Evolutionary conservation across 1,139 yeast species (phyloP), one percentile per base, ranked within the genome.

Genomic region (Blastobotrys buckinghamii): DNA sequence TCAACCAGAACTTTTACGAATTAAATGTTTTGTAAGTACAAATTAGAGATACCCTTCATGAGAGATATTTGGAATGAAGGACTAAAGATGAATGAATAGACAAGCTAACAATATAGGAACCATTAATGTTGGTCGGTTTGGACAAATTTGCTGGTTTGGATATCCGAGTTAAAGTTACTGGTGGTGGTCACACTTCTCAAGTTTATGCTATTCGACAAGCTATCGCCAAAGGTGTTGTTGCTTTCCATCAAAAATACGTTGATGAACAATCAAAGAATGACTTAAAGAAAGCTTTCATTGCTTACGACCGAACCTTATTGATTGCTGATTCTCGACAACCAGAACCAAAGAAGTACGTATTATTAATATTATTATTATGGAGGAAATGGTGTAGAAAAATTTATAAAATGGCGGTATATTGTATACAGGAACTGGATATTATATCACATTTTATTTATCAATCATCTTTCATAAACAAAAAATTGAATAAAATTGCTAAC

Each of bases 161-260:
- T 78, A 88, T 92, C 79, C 90, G 97, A 82, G 95, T 94, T 73
- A 85, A 92, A 77, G 98, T 92, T 71, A 81, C 95, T 72, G 98
- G 98, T 77, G 98, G 98, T 88, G 98, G 98, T 81, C 98, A 92
- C 84, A 96, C 90, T 66, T 90, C 97, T 62, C 98, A 92, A 82
- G 95, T 92, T 64, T 90, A 90, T 82, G 98, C 98, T 67, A 92
- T 92, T 78, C 92, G 98, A 83, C 98, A 92, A 80, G 98, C 98
- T 63, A 88, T 92, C 75, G 97, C 98, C 70, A 92, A 92, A 84
- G 98, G 98, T 76, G 82, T 92, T 74, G 87, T 92, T 74, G 97
- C 98, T 71, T 92, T 88, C 90, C 95, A 92, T 81, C 98, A 94
- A 79, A 92, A 92, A 81, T 92, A 74, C 78, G 97, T 92, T 70